A percentile compares a stretch with the other conserved stretches of the same genome.
phyloP scores from a whole-genome alignment of 2,329 filamentous ascomycete species.

The Aspergillus intermedius region DNA sequence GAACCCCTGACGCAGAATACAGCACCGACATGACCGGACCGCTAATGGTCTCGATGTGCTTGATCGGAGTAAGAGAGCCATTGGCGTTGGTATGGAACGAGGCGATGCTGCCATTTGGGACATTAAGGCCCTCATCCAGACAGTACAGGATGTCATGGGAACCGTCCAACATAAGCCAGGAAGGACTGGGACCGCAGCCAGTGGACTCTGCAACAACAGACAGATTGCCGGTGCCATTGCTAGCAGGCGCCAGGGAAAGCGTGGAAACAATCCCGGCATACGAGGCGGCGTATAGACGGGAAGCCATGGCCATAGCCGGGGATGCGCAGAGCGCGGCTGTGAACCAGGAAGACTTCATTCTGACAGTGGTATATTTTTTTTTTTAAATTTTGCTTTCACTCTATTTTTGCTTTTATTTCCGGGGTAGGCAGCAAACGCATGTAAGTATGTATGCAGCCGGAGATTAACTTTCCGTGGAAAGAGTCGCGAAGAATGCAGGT shows the following conservation, averaged over 20 bases:
- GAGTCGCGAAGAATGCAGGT: not conserved
- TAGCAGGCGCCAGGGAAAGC: conserved; percentile 15
- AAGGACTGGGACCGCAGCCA: conserved; percentile 13
- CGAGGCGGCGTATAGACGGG: conserved; percentile 27
- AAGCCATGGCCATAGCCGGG: not conserved
- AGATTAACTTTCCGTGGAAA: not conserved
- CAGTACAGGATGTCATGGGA: conserved; percentile 10
- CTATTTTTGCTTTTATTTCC: not conserved
- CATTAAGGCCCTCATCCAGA: conserved; percentile 13
- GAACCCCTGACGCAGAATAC: conserved; percentile 5
- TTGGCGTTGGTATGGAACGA: conserved; percentile 9
- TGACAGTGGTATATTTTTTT: not conserved
- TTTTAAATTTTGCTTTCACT: too few relatives aligned
- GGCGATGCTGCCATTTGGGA: conserved; percentile 13
- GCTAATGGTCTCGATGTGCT: conserved; percentile 5
- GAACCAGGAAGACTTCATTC: not conserved
- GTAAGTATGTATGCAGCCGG: not conserved
- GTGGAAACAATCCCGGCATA: conserved; percentile 28
- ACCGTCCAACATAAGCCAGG: conserved; percentile 16
- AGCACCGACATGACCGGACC: conserved; percentile 14
- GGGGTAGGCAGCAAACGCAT: not conserved
- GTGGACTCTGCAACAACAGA: conserved; percentile 5
- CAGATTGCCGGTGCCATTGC: conserved; percentile 3
- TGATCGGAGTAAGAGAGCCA: conserved; percentile 10
- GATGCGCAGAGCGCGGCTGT: not conserved